Percentiles rank a stretch among this genome's conserved stretches.
Evolutionary conservation across 139 green algal species (phyloP).

Genomic region (Astrephomene gubernaculifera): DNA sequence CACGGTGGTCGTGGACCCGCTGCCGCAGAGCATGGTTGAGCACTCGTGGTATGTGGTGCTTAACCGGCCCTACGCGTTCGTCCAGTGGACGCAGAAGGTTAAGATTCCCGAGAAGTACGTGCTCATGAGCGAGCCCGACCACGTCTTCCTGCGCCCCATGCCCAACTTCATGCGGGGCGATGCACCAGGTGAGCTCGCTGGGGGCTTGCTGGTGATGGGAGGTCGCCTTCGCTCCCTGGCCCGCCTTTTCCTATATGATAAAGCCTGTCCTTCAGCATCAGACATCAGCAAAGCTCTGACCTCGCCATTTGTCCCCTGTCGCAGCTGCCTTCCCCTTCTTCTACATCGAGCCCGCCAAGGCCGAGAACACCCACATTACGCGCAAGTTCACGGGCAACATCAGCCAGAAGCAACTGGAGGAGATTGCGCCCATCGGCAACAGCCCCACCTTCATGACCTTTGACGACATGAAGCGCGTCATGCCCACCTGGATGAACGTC

Average conservation of each 20-base stretch:
- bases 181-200: constrained; percentile 47
- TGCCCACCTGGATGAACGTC: constrained; percentile 90
- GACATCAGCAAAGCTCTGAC: no score
- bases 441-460: constrained; percentile 88
- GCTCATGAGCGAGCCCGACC: constrained; percentile 97
- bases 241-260: no score
- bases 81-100: constrained; percentile 89
- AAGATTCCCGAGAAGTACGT: constrained; percentile 92
- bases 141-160: constrained; percentile 94
- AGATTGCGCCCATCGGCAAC: constrained; percentile 90
- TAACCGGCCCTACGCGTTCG: constrained; percentile 93
- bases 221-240: no score
- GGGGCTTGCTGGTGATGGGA: no score
- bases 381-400: constrained; percentile 50
- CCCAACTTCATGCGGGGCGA: constrained; percentile 91
- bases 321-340: constrained; percentile 96
- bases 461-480: constrained; percentile 79
- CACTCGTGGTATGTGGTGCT: constrained; percentile 94
- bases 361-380: constrained; percentile 50
- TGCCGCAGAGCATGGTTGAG: constrained; percentile 77
- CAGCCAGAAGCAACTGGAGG: constrained; percentile 69
- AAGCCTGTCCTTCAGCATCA: no score
- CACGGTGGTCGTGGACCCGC: constrained; percentile 91
- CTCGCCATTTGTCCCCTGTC: not conserved
- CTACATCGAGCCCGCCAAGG: constrained; percentile 91